These are phyloP conservation scores for Tieghemiomyces parasiticus DNA, from an alignment of 192 early-diverging fungal species.

Conservation along the genomic window DNA sequence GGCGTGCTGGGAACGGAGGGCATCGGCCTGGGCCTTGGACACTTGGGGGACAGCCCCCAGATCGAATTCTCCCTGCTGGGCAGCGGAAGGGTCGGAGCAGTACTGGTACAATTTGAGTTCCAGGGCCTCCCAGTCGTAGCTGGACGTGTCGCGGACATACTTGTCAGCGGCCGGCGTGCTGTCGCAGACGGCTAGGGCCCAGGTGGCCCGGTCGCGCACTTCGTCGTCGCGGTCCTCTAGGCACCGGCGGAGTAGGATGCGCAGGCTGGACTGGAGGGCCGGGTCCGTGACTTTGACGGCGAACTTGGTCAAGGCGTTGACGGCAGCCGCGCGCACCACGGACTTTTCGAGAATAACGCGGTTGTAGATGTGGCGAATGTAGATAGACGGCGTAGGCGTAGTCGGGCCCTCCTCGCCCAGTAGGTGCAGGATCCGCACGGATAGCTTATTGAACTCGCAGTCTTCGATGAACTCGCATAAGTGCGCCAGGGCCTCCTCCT, in stretches of 20 bases:
- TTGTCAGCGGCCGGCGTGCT: slow-evolving; percentile 40
- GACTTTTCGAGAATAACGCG: slow-evolving; percentile 95
- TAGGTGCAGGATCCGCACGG: slow-evolving; percentile 92
- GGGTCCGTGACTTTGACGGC: slow-evolving; percentile 64
- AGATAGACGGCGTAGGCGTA: slow-evolving; percentile 82
- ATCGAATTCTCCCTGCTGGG: slow-evolving; percentile 54
- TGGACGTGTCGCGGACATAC: slow-evolving; percentile 76
- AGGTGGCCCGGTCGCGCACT: slow-evolving; percentile 87
- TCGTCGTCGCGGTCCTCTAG: slow-evolving; percentile 97
- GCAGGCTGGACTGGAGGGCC: slow-evolving; percentile 51
- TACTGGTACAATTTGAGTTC: slow-evolving; percentile 84
- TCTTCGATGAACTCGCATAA: slow-evolving; percentile 99
- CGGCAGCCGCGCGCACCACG: slow-evolving; percentile 89
- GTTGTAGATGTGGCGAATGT: slow-evolving; percentile 99
- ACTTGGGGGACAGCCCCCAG: slow-evolving; percentile 64
- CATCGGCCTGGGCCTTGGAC: slow-evolving; percentile 72
- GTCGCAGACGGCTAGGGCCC: slow-evolving; percentile 70
- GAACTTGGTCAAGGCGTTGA: slow-evolving; percentile 90
- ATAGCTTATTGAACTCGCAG: slow-evolving; percentile 97
- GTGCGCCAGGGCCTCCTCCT: slow-evolving; percentile 84
- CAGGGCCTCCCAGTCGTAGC: slow-evolving; percentile 68
- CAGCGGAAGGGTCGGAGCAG: slow-evolving; percentile 44
- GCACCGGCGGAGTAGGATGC: slow-evolving; percentile 82
- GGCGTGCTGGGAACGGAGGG: slow-evolving; percentile 49
- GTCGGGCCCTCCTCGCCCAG: slow-evolving; percentile 89